phyloP scores from a whole-genome alignment of 192 early-diverging fungal genomes.

The Coemansia sp. region DNA sequence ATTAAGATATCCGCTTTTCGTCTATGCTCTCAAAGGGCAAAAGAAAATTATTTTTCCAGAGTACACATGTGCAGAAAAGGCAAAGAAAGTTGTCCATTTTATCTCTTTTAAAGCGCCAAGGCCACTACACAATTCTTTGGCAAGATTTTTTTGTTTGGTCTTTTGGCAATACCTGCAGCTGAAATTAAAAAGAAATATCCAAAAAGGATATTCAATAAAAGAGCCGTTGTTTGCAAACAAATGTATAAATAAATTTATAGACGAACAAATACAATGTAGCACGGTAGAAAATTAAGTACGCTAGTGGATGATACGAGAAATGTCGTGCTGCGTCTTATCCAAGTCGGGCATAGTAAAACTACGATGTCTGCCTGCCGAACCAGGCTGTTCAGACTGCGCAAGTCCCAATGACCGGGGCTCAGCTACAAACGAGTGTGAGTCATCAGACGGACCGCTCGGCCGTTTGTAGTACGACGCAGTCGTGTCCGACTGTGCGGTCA shows the following conservation, averaged over 20 bases:
- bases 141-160: background rate
- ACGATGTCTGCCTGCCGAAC: slow-evolving; percentile 10
- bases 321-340: slow-evolving; percentile 18
- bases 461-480: background rate
- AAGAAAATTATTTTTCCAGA: background rate
- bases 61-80: background rate
- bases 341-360: slow-evolving; percentile 27
- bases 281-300: background rate
- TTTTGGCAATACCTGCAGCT: background rate
- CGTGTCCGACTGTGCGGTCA: slow-evolving; percentile 2
- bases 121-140: background rate
- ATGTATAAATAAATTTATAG: background rate
- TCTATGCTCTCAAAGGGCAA: background rate
- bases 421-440: background rate
- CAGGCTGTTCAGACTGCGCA: background rate
- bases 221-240: background rate
- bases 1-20: background rate
- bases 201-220: background rate
- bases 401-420: background rate
- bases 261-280: background rate
- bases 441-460: background rate
- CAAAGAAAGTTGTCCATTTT: background rate
- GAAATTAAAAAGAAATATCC: slow-evolving; percentile 10
- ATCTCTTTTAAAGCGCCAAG: background rate
- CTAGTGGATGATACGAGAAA: slow-evolving; percentile 29